Conservation (phyloP, 2,329 filamentous ascomycete species). For the Akanthomyces uredinophilus region DNA sequence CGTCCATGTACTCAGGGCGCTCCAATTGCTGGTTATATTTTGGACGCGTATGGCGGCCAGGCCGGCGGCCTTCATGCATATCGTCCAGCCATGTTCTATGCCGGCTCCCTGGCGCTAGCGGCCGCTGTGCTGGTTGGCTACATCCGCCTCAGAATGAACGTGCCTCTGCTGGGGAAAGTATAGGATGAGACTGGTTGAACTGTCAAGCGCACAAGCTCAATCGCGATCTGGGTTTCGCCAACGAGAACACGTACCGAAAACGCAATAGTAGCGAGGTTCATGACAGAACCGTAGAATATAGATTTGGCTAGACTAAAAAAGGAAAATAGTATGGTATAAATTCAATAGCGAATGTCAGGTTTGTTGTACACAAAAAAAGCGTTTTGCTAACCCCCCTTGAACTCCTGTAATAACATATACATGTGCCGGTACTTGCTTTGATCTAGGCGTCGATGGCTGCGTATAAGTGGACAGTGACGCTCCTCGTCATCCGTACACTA, state of each 20-base stretch:
- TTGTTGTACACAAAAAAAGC: conserved; percentile 1
- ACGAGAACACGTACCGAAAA: too few species aligned
- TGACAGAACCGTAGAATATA: neutral
- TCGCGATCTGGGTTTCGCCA: neutral
- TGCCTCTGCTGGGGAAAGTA: conserved; percentile 26
- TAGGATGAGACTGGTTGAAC: neutral
- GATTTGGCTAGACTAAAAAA: neutral
- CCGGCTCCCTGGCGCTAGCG: conserved; percentile 46
- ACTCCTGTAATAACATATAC: neutral
- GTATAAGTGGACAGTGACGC: neutral
- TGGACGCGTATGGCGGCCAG: conserved; percentile 49
- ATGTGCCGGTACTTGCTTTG: neutral
- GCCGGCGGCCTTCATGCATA: conserved; percentile 46
- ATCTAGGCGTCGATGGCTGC: neutral
- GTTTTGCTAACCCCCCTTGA: neutral
- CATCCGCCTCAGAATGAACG: conserved; percentile 40
- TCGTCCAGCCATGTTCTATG: conserved; percentile 58
- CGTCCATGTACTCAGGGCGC: conserved; percentile 34
- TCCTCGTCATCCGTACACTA: neutral
- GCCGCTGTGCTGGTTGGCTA: conserved; percentile 38
- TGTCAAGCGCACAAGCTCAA: neutral
- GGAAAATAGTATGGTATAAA: neutral
- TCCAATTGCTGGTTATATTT: conserved; percentile 56
- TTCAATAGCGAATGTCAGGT: neutral
- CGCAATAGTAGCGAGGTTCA: neutral